Evolutionary conservation across 805 yeast genomes (phyloP).

Genomic region (Crinitomyces ghanaensis): DNA sequence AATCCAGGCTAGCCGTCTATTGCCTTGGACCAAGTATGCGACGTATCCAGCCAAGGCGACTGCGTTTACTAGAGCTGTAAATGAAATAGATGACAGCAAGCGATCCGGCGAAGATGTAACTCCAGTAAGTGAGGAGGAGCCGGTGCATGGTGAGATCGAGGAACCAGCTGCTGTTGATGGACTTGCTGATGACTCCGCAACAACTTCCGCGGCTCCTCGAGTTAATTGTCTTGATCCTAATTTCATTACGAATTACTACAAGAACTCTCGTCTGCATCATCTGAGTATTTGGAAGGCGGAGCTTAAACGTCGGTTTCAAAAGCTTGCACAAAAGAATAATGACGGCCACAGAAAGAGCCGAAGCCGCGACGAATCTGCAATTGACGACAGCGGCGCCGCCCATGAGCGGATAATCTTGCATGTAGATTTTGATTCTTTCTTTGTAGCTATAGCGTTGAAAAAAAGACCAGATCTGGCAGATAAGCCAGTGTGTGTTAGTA

Average conservation of each 20-base stretch:
- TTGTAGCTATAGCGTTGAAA: conserved; percentile 72
- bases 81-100: conserved; percentile 1
- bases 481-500: conserved; percentile 52
- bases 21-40: conserved; percentile 66
- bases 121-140: neutral
- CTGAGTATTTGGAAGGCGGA: conserved; percentile 79
- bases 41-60: conserved; percentile 23
- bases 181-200: neutral
- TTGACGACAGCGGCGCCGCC: conserved; percentile 4
- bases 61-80: no score
- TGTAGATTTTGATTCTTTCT: conserved; percentile 89
- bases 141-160: neutral
- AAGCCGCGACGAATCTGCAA: conserved; percentile 7
- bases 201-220: neutral
- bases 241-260: conserved; percentile 60
- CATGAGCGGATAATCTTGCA: conserved; percentile 43
- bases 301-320: conserved; percentile 48
- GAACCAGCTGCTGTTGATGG: conserved; percentile 1
- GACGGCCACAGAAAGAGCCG: conserved; percentile 7
- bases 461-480: conserved; percentile 43
- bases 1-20: conserved; percentile 33
- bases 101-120: conserved; percentile 5
- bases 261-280: conserved; percentile 78
- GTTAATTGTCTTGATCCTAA: conserved; percentile 66
- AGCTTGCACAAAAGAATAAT: conserved; percentile 29